phyloP scores from a whole-genome alignment of 768 basidiomycete species.

The Guyanaporus albipodus region DNA sequence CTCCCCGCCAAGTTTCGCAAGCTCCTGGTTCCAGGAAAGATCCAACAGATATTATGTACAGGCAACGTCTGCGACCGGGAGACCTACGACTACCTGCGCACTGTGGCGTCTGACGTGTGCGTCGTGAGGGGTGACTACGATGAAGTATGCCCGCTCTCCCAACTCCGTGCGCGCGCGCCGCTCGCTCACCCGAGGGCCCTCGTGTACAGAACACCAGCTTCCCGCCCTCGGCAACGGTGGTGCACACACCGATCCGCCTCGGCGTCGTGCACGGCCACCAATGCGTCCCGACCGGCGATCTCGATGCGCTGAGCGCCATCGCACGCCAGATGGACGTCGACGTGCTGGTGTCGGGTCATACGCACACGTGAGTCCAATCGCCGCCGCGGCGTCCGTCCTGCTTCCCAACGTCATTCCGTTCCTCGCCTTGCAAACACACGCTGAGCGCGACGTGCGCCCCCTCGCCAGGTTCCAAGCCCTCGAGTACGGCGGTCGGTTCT shows the following conservation, averaged over 20 bases:
- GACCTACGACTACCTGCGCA: constrained; percentile 93
- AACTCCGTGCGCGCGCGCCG: background rate
- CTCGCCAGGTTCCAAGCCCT: constrained; percentile 81
- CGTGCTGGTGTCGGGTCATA: constrained; percentile 89
- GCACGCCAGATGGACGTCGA: constrained; percentile 98
- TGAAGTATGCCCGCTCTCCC: constrained; percentile 54
- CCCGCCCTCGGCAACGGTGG: constrained; percentile 75
- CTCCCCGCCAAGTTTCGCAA: constrained; percentile 97
- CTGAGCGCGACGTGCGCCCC: background rate
- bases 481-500: constrained; percentile 88
- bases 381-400: too few relatives aligned
- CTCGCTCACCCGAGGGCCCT: background rate
- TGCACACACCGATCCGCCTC: constrained; percentile 83
- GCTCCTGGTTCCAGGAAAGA: constrained; percentile 92
- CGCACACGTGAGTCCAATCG: constrained; percentile 69
- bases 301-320: constrained; percentile 83
- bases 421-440: background rate
- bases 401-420: too few relatives aligned
- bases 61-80: constrained; percentile 98
- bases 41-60: constrained; percentile 95
- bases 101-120: constrained; percentile 89
- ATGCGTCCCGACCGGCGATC: constrained; percentile 85
- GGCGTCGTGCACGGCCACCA: constrained; percentile 95
- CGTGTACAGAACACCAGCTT: constrained; percentile 55
- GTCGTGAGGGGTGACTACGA: constrained; percentile 95